Evolutionary conservation across 805 yeast genomes (phyloP), one percentile per base, ranked within the genome.

Genomic region (Candida qinlingensis): DNA sequence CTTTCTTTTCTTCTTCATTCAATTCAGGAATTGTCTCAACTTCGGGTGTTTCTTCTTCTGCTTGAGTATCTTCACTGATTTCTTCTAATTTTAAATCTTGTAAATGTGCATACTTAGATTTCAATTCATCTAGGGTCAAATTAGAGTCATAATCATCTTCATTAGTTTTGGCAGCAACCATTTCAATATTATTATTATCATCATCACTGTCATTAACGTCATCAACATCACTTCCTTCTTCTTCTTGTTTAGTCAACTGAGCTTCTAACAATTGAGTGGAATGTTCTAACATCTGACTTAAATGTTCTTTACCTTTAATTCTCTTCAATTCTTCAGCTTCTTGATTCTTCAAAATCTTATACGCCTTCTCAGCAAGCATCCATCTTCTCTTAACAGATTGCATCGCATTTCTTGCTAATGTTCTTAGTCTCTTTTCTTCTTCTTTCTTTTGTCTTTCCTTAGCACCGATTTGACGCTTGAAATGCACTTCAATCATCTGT

Each of bases 231-330:
- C 37, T 45, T 25, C 51, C 66, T 2, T 61, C 66, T 12, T 61
- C 68, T 2, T 56, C 59, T 7, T 49, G 57, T 45, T 74, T 73
- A 31, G 77, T 80, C 48, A 86, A 65, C 54, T 92, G 96, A 1
- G 96, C 95, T 52, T 90, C 97, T 30, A 92, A 72, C 35, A 92
- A 75, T 61, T 87, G 91, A 0, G 97, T 88, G 27, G 97, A 88
- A 60, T 91, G 94, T 60, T 91, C 96, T 49, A 92, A 71, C 75
- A 92, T 91, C 61, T 88, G 85, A 48, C 88, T 81, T 48, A 92
- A 72, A 62, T 91, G 96, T 58, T 87, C 87, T 61, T 90, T 86
- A 37, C 97, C 96, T 59, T 85, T 81, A 8, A 79, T 77, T 46
- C 87, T 79, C 61, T 89, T 85, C 57, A 85, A 75, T 54, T 87